Conservation (phyloP, 768 basidiomycete species). For the Mycena galopus region DNA sequence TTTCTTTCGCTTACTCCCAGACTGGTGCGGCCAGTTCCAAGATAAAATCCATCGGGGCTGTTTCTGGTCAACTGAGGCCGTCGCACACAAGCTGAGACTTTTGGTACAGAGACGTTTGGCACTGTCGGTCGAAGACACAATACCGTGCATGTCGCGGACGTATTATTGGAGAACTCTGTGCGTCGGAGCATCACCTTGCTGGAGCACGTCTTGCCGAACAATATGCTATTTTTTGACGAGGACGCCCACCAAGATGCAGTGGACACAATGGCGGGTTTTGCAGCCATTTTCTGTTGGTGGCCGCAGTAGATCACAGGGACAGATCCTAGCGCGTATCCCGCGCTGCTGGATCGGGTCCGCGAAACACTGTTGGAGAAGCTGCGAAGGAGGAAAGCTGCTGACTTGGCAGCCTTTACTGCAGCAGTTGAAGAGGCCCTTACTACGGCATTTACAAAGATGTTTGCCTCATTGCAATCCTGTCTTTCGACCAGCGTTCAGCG, state of each 20-base stretch:
- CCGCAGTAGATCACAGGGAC: constrained; percentile 17
- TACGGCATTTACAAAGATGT: no score
- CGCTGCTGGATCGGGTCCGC: background rate
- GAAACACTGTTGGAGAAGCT: background rate
- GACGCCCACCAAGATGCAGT: background rate
- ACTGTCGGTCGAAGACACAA: no score
- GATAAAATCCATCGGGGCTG: no score
- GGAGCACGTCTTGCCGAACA: background rate
- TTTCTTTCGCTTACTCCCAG: no score
- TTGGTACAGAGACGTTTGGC: no score
- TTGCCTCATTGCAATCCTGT: no score
- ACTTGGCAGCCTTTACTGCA: background rate
- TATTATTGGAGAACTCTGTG: constrained; percentile 14
- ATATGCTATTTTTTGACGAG: background rate
- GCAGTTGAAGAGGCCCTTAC: no score
- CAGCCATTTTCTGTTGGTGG: constrained; percentile 33
- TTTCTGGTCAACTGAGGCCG: no score
- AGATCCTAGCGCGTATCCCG: constrained; percentile 8
- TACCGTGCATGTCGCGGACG: no score
- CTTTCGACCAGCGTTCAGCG: background rate
- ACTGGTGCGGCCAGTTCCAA: no score
- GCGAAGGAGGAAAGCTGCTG: background rate
- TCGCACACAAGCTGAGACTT: no score
- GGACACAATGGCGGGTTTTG: constrained; percentile 5
- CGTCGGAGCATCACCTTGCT: constrained; percentile 4